phyloP scores from a whole-genome alignment of 1,284 basidiomycete species.

The Trichosporon sp. region DNA sequence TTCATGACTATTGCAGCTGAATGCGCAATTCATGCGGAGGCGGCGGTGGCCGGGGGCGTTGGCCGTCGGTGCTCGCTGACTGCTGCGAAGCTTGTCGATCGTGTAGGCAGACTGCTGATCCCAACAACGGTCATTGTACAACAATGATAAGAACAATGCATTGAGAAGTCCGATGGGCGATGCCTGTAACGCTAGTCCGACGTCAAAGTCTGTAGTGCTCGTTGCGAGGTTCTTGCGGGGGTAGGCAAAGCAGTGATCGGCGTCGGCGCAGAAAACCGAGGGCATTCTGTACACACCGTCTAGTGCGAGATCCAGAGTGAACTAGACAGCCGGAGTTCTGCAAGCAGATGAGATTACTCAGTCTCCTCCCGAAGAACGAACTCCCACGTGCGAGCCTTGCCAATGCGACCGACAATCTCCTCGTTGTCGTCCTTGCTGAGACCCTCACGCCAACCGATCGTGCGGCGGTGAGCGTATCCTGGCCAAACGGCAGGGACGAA shows the following conservation, averaged over 20 bases:
- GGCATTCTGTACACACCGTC: not conserved
- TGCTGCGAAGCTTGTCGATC: not conserved
- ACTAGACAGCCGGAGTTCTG: no score
- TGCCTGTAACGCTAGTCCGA: not conserved
- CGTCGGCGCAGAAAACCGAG: no score
- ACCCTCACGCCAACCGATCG: constrained; percentile 68
- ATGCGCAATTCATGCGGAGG: not conserved
- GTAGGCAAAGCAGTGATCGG: no score
- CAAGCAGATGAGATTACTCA: constrained; percentile 16
- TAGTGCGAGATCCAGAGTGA: no score
- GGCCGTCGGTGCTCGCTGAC: not conserved
- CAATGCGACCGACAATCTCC: constrained; percentile 53
- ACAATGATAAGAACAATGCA: not conserved
- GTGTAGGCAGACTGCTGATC: no score
- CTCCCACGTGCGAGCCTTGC: constrained; percentile 53
- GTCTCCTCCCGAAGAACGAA: constrained; percentile 40
- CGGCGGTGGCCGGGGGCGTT: not conserved
- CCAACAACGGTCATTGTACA: not conserved
- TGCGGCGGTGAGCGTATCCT: constrained; percentile 89
- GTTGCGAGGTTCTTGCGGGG: no score
- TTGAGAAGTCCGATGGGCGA: not conserved
- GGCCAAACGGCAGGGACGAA: constrained; percentile 75
- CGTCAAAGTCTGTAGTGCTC: no score
- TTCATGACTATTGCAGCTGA: not conserved
- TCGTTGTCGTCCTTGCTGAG: constrained; percentile 51